Evolutionary conservation across 2,329 filamentous ascomycete species (phyloP).

Genomic region (Colletotrichum cordylinicola): DNA sequence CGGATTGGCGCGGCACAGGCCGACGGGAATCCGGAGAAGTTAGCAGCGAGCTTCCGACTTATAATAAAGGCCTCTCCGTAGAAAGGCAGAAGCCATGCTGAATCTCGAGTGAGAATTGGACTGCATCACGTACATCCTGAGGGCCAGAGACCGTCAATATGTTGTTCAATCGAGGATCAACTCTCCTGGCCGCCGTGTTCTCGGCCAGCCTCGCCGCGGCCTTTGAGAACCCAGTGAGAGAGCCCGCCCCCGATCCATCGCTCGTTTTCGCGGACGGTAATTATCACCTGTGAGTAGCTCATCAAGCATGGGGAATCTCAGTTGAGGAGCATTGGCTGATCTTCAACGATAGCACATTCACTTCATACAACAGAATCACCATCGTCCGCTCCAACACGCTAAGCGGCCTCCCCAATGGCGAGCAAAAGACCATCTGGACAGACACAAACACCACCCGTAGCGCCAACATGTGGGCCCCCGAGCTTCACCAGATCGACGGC

Average conservation of each 20-base stretch:
- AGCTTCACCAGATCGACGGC: conserved; percentile 25
- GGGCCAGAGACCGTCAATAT: background rate
- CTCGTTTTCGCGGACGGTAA: background rate
- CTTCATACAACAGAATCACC: background rate
- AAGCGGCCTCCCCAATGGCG: background rate
- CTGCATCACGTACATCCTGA: background rate
- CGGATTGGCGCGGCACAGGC: background rate
- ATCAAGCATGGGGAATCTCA: background rate
- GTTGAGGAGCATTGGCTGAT: background rate
- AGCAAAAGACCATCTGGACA: conserved; percentile 1
- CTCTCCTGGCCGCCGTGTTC: background rate
- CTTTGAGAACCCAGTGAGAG: background rate
- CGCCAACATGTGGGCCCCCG: conserved; percentile 22
- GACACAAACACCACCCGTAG: conserved; percentile 1
- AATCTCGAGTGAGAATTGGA: background rate
- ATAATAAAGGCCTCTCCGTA: background rate
- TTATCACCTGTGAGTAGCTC: background rate
- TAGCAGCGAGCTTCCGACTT: background rate
- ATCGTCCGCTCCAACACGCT: background rate
- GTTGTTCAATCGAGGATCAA: background rate
- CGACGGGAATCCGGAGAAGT: background rate
- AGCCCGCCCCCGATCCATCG: background rate
- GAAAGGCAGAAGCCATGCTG: background rate
- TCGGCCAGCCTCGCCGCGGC: background rate
- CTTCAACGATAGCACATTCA: background rate